Conservation (phyloP, 257 asterid species). For the Solanum tacnaense region DNA sequence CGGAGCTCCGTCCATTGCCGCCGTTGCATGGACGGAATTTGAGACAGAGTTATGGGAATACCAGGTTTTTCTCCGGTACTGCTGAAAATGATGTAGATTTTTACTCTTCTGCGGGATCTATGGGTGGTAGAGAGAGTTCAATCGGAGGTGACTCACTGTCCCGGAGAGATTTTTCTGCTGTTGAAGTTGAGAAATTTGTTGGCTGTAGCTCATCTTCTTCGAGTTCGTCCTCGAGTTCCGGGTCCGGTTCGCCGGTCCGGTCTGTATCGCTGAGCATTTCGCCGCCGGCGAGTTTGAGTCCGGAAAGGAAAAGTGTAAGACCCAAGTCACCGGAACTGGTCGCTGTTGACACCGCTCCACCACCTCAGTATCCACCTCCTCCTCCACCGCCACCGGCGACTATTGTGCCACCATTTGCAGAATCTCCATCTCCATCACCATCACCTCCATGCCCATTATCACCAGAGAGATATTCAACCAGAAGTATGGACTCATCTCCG, state of each 20-base stretch:
- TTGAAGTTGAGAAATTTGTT: slow-evolving; percentile 1
- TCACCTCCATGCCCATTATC: neutral
- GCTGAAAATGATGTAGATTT: slow-evolving; percentile 9
- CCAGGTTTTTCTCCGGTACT: neutral
- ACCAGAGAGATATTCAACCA: neutral
- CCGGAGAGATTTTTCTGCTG: slow-evolving; percentile 6
- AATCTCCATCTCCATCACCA: neutral
- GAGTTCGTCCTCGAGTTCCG: slow-evolving; percentile 1
- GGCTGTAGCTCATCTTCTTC: neutral
- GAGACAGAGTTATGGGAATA: neutral
- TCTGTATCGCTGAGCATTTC: slow-evolving; percentile 12
- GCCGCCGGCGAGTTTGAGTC: slow-evolving; percentile 14
- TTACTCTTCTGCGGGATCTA: slow-evolving; percentile 12
- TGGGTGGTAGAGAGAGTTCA: slow-evolving; percentile 7
- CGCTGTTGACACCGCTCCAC: slow-evolving; percentile 1
- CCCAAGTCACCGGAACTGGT: slow-evolving; percentile 13
- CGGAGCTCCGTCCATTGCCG: slow-evolving; percentile 16
- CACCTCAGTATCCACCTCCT: slow-evolving; percentile 1
- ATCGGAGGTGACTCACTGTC: slow-evolving; percentile 7
- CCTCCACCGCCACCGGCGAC: neutral
- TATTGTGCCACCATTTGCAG: neutral
- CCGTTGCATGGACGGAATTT: neutral
- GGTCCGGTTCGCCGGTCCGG: slow-evolving; percentile 8
- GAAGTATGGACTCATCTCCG: slow-evolving; percentile 1
- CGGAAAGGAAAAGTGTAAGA: slow-evolving; percentile 3